These are phyloP conservation scores for Prunella vulgaris DNA, from an alignment of 257 asterid species.

Conservation along the genomic window DNA sequence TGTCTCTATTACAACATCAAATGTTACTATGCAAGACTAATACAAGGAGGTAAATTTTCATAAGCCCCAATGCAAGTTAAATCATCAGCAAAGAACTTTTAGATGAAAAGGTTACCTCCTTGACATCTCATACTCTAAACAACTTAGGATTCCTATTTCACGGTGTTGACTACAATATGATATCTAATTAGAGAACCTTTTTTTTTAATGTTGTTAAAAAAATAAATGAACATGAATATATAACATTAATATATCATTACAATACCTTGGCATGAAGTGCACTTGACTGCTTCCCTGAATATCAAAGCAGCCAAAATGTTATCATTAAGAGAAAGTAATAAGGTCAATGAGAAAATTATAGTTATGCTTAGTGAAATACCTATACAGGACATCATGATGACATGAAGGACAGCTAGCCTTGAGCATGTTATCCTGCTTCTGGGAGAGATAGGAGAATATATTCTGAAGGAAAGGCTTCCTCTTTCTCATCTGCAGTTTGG, in stretches of 20 bases:
- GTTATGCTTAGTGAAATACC: conserved; percentile 40
- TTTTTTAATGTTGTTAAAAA: neutral
- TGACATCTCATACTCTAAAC: conserved; percentile 1
- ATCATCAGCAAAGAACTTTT: neutral
- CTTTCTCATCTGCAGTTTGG: conserved; percentile 43
- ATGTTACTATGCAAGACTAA: neutral
- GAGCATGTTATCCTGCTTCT: conserved; percentile 50
- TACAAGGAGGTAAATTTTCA: neutral
- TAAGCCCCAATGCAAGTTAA: neutral
- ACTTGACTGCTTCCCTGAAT: conserved; percentile 65
- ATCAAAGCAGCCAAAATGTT: conserved; percentile 25
- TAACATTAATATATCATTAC: conserved; percentile 9
- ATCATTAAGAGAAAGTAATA: conserved; percentile 10
- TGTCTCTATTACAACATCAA: neutral
- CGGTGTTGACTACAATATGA: neutral
- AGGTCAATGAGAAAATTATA: conserved; percentile 1
- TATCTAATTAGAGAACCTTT: neutral
- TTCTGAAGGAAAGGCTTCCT: conserved; percentile 43
- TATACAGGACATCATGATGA: conserved; percentile 42
- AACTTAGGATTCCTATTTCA: neutral
- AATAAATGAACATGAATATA: too few species aligned
- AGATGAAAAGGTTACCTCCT: conserved; percentile 1
- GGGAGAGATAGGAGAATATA: conserved; percentile 48
- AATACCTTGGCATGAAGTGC: conserved; percentile 80
- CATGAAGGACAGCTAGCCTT: conserved; percentile 55